Percentiles rank a stretch among this genome's conserved stretches.
Evolutionary conservation across 495 filamentous ascomycete species (phyloP).

Genomic region (Xylaria cubensis): DNA sequence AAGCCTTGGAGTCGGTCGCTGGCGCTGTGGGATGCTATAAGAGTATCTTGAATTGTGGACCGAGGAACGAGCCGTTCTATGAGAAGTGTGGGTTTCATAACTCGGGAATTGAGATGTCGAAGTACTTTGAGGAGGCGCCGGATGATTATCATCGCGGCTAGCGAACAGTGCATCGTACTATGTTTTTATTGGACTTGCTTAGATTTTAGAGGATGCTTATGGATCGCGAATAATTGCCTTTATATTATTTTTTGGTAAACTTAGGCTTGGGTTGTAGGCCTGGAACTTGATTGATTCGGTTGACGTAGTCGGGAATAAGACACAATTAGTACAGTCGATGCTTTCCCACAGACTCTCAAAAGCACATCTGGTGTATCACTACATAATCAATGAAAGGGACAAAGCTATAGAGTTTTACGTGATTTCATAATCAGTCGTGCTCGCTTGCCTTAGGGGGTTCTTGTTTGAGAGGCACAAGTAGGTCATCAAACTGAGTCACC

Average conservation of each 20-base stretch:
- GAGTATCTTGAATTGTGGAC: slow-evolving; percentile 56
- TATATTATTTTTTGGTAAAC: not conserved
- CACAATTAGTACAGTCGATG: not conserved
- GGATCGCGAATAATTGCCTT: not conserved
- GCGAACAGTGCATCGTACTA: not conserved
- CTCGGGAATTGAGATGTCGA: slow-evolving; percentile 95
- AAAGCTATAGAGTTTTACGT: not conserved
- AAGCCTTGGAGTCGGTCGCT: slow-evolving; percentile 79
- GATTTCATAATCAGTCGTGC: too few relatives aligned
- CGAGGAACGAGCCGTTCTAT: slow-evolving; percentile 84
- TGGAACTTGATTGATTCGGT: not conserved
- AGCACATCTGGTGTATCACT: not conserved
- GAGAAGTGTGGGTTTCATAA: slow-evolving; percentile 85
- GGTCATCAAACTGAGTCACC: not conserved
- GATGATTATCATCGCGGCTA: slow-evolving; percentile 39
- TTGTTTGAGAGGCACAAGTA: not conserved
- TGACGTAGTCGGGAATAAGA: not conserved
- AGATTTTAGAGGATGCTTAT: not conserved
- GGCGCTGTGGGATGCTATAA: slow-evolving; percentile 81
- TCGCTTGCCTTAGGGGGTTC: not conserved
- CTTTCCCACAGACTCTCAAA: not conserved
- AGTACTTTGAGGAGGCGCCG: slow-evolving; percentile 73
- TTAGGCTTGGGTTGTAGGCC: not conserved
- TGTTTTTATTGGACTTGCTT: not conserved
- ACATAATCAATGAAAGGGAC: not conserved